Evolutionary conservation across 2,329 filamentous ascomycete genomes (phyloP).

Genomic region (Esteya vermicola): DNA sequence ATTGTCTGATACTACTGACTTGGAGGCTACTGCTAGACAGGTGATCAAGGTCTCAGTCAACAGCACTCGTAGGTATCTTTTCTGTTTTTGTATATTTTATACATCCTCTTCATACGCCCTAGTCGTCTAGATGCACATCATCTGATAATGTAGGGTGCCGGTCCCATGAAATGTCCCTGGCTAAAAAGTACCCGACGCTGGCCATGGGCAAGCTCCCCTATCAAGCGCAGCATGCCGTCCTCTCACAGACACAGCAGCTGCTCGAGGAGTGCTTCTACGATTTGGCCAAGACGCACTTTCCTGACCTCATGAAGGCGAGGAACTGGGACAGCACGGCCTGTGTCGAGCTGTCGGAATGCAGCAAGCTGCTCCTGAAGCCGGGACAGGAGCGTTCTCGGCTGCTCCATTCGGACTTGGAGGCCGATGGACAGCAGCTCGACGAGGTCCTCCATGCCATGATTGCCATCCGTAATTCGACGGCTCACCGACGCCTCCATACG

Average conservation of each 20-base stretch:
- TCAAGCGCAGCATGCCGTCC: background rate
- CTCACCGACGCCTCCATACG: background rate
- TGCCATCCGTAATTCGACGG: background rate
- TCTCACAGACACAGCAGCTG: background rate
- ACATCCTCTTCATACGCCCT: background rate
- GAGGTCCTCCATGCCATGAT: background rate
- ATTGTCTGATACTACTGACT: background rate
- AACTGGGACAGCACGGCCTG: background rate
- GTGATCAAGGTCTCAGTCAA: background rate
- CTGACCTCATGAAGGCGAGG: background rate
- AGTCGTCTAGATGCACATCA: background rate
- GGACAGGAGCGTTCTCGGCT: background rate
- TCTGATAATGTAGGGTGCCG: background rate
- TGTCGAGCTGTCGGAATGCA: background rate
- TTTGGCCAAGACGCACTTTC: background rate
- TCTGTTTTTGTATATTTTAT: too few relatives aligned
- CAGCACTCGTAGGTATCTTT: background rate
- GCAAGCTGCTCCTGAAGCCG: background rate
- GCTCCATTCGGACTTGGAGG: background rate
- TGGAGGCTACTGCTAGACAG: background rate
- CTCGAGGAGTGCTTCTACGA: background rate
- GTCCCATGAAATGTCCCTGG: background rate
- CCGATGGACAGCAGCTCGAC: background rate
- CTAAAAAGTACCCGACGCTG: background rate
- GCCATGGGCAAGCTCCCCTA: background rate